Evolutionary conservation across 805 yeast species (phyloP).

Genomic region (Ogataea glucozyma): DNA sequence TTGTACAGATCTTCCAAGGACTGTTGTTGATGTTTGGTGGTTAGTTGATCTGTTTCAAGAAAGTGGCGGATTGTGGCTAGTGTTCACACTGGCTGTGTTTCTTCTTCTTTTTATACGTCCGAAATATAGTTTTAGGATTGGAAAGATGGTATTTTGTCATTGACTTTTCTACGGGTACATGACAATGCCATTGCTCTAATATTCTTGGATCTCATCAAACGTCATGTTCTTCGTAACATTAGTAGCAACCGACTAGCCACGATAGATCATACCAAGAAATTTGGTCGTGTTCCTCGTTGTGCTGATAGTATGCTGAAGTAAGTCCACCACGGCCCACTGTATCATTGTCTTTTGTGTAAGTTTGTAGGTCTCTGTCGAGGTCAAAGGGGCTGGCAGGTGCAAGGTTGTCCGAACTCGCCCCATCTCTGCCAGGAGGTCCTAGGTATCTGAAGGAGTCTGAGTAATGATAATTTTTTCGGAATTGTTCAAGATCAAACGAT

Average conservation of each 20-base stretch:
- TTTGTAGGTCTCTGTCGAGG: slow-evolving; percentile 19
- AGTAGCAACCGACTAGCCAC: slow-evolving; percentile 23
- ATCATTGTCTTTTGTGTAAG: slow-evolving; percentile 12
- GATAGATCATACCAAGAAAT: slow-evolving; percentile 15
- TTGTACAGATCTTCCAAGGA: neutral
- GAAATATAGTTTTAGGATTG: slow-evolving; percentile 19
- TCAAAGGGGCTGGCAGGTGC: slow-evolving; percentile 19
- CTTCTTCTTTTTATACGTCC: slow-evolving; percentile 20
- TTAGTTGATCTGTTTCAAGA: slow-evolving; percentile 4
- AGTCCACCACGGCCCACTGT: too few species aligned
- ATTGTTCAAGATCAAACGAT: slow-evolving; percentile 18
- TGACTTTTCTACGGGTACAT: too few species aligned
- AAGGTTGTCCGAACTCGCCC: neutral
- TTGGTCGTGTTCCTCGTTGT: slow-evolving; percentile 6
- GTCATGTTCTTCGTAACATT: neutral
- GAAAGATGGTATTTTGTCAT: slow-evolving; percentile 9
- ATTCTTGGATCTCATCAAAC: neutral
- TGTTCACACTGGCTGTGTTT: slow-evolving; percentile 11
- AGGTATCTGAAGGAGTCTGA: slow-evolving; percentile 21
- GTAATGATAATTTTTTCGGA: slow-evolving; percentile 16
- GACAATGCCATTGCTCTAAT: slow-evolving; percentile 5
- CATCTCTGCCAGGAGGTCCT: slow-evolving; percentile 5
- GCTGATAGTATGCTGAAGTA: neutral
- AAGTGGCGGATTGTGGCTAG: slow-evolving; percentile 1
- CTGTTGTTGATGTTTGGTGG: slow-evolving; percentile 1